phyloP scores from a whole-genome alignment of 2,329 filamentous ascomycete species.

The Aspergillus floridensis region DNA sequence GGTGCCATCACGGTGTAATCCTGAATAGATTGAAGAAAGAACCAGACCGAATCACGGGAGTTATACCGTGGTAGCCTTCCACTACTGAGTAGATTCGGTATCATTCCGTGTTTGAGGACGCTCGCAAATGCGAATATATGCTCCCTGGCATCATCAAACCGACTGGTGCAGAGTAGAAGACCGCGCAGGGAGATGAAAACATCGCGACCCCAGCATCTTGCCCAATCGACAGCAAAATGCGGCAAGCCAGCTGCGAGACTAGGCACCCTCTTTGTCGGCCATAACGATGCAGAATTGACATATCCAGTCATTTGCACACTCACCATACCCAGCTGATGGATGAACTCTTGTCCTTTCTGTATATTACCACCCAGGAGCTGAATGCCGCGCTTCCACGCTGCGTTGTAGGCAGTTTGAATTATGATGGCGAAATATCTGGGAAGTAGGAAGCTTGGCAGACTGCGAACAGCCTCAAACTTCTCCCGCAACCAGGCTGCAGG shows the following conservation, averaged over 20 bases:
- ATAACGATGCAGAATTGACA: slow-evolving; percentile 86
- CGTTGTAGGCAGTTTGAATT: slow-evolving; percentile 81
- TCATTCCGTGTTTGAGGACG: slow-evolving; percentile 97
- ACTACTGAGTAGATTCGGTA: slow-evolving; percentile 86
- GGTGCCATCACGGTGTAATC: slow-evolving; percentile 84
- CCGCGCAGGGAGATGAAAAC: slow-evolving; percentile 95
- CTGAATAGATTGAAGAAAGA: slow-evolving; percentile 93
- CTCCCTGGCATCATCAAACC: slow-evolving; percentile 84
- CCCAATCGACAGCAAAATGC: slow-evolving; percentile 92
- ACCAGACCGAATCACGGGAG: slow-evolving; percentile 94
- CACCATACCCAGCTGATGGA: slow-evolving; percentile 85
- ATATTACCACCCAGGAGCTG: slow-evolving; percentile 77
- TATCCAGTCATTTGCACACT: slow-evolving; percentile 87
- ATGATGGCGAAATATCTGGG: slow-evolving; percentile 92
- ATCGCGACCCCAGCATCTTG: slow-evolving; percentile 94
- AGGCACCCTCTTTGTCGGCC: slow-evolving; percentile 78
- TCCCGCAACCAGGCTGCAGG: slow-evolving; percentile 77
- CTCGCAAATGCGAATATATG: slow-evolving; percentile 94
- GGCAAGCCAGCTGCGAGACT: slow-evolving; percentile 89
- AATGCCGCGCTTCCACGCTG: slow-evolving; percentile 74
- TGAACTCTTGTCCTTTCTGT: slow-evolving; percentile 77
- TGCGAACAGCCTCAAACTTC: slow-evolving; percentile 80
- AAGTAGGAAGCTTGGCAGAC: slow-evolving; percentile 81
- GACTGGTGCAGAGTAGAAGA: slow-evolving; percentile 84
- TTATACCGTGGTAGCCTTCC: slow-evolving; percentile 90